Evolutionary conservation across 495 filamentous ascomycete genomes (phyloP), one percentile per base, ranked within the genome.

Genomic region (Tuber borchii): DNA sequence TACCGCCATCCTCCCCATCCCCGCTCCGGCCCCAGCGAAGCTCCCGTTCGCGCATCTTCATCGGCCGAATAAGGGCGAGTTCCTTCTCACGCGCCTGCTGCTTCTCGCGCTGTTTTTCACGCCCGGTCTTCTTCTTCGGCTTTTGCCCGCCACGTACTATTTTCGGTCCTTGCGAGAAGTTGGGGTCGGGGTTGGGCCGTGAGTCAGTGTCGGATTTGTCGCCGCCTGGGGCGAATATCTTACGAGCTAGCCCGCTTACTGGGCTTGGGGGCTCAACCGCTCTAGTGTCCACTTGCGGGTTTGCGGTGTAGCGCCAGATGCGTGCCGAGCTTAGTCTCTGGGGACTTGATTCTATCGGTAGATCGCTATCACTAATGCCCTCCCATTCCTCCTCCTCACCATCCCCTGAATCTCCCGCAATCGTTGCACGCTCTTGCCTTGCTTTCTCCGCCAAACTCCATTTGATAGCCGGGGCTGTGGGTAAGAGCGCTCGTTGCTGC

Each of bases 361-460:
- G 70, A 16, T 70, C 46, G 4, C n/a, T 51, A 65, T 84, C 84
- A 69, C 79, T 83, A 74, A 86, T 86, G 7, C 85, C 85, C 31
- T 76, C 70, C 85, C 85, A 86, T 68, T 85, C 85, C 22, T 85
- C 84, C 5, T 75, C 76, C 19, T 22, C 19, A 44, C 22, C 69
- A 34, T 87, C 87, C 31, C 83, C 84, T 85, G 84, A 86, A 71
- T 87, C 85, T 48, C 85, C 85, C 8, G 84, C 84, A 14, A 82
- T 83, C 16, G 83, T 80, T 1, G 79, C 77, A 1, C 82, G 71
- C 17, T 82, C 74, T 3, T 81, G 77, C 0, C 71, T 75, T 3
- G 81, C 81, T 69, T 81, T 69, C 40, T 48, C 48, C 8, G 16
- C 45, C 31, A 77, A 70, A 43, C 76, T 61, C 56, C 56, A 65